Conservation (phyloP, 2,329 filamentous ascomycete species). For the Scolecobasidium constrictum region DNA sequence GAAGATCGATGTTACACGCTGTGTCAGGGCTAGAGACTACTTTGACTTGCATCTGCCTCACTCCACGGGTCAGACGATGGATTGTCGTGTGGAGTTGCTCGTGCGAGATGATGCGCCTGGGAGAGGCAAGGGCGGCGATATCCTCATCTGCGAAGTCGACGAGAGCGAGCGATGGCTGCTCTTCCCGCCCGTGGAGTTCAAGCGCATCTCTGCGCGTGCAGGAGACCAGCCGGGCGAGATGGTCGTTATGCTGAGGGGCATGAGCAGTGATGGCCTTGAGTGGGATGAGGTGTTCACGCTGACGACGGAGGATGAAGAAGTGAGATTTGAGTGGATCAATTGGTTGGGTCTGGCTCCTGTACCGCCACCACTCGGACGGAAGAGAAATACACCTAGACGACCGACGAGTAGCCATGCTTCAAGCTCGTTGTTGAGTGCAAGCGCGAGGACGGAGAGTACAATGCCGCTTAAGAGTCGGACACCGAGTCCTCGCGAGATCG, state of each 20-base stretch:
- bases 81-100: constrained; percentile 79
- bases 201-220: constrained; percentile 65
- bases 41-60: constrained; percentile 80
- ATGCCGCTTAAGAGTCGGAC: constrained; percentile 27
- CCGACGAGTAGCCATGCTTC: constrained; percentile 43
- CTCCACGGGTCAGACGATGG: constrained; percentile 80
- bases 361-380: constrained; percentile 44
- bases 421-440: constrained; percentile 30
- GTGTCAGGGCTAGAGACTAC: constrained; percentile 80
- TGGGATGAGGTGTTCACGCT: constrained; percentile 85
- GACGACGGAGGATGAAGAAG: constrained; percentile 62
- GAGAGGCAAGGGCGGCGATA: constrained; percentile 59
- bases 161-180: constrained; percentile 69
- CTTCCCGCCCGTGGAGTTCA: constrained; percentile 74
- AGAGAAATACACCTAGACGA: constrained; percentile 29
- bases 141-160: constrained; percentile 90
- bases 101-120: constrained; percentile 69
- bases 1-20: constrained; percentile 61
- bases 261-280: constrained; percentile 46
- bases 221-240: constrained; percentile 65
- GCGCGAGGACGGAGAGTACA: constrained; percentile 15
- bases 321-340: constrained; percentile 75
- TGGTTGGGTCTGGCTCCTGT: constrained; percentile 62
- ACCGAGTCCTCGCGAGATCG: constrained; percentile 42
- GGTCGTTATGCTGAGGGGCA: constrained; percentile 76